Evolutionary conservation across 495 filamentous ascomycete genomes (phyloP), one percentile per base, ranked within the genome.

Genomic region (Umbilicaria muhlenbergii): DNA sequence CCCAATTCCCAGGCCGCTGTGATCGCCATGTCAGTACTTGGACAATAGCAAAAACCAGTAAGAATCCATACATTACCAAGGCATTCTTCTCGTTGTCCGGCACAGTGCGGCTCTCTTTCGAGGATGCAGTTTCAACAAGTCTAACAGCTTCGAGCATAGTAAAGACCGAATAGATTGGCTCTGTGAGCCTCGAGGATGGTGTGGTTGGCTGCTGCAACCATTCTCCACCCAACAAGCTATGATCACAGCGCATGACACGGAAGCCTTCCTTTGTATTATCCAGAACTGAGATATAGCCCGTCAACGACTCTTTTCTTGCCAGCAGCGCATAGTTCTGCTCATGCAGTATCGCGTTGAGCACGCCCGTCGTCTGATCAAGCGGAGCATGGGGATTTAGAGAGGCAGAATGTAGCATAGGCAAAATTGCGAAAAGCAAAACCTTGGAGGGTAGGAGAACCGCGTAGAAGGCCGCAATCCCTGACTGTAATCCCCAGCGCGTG

Each of bases 141-240:
- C 91, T 71, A 7, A 95, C 83, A 3, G 89, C 86, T 56, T 96
- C 91, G 19, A 98, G 72, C 69, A 88, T 92, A 15, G 80, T 75
- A 59, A 98, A 98, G 13, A 96, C 77, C 0, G 84, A 80, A 51
- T 95, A 98, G 38, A 98, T 82, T 0, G 91, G 84, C 57, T 98
- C 91, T 17, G 74, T 74, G 15, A 81, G 63, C 15, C 34, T 51
- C 31, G 62, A 54, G 11, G 54, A 54, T 33, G 51, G 44, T 34
- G 57, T 49, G 15, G 54, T 39, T 42, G 59, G 67, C 14, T 76
- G 70, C 32, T 70, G 69, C 19, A 55, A 63, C 88, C 89, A 98
- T 53, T 95, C 86, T n/a, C 91, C 91, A 31, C 91, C 91, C 5
- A 98, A 74, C 17, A 98, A 64, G 47, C 83, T 91, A 55, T 98